Evolutionary conservation across 2,329 filamentous ascomycete species (phyloP), one percentile per base, ranked within the genome.

Genomic region (Hypoxylon sp.): DNA sequence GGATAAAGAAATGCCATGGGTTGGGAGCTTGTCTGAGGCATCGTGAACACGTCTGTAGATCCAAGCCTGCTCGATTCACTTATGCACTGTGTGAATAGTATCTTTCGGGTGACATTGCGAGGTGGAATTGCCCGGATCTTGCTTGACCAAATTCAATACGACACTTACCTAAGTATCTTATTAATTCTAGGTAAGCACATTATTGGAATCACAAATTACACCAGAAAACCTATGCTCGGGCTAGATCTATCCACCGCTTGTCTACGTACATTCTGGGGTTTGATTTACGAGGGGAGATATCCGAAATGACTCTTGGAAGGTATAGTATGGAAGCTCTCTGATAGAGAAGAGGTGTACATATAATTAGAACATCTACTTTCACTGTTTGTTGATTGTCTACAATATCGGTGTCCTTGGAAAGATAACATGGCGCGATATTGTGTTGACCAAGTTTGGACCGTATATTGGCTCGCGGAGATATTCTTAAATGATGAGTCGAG

Each of bases 31-130:
- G 42, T 54, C 14, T 22, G 37, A 31, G 11, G 42, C 40, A 55
- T 62, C 25, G 51, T 57, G 22, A 50, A 53, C 30, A 20, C 27
- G 40, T 31, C 27, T 44, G 20, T 35, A 22, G 10, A 22, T 30
- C 14, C 11, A 2, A 25, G n/a, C n/a, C 25, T 48, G 37, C 3
- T 31, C 11, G 44, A 49, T 25, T 42, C n/a, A 17, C 35, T 48
- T n/a, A 11, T 54, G 49, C 17, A 2, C 10, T 10, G 13, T 20
- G 44, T 50, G 11, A 22, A 30, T 11, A 50, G 42, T 13, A 56
- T 44, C 27, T 40, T 30, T 13, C 40, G 14, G 14, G 40, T 8
- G 44, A 42, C 17, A 25, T 48, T 22, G 46, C 7, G 33, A 27
- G 6, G 44, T 20, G 44, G 17, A 17, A 44, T 14, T 20, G 17